These are phyloP conservation scores for Castanospermum australe DNA, from an alignment of 306 rosid genomes.

Conservation along the genomic window DNA sequence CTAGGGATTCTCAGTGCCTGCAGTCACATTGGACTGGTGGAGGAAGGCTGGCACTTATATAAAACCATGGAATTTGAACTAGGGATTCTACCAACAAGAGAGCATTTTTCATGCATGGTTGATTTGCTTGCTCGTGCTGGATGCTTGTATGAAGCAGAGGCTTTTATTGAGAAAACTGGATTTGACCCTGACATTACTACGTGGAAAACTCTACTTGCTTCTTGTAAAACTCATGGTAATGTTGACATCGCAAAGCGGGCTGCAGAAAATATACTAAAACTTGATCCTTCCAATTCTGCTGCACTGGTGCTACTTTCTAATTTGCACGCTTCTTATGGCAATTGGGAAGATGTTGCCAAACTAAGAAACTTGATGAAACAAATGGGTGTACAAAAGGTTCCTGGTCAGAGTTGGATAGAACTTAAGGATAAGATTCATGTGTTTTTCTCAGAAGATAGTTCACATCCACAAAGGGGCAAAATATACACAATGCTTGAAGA, in stretches of 20 bases:
- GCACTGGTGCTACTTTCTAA: slow-evolving; percentile 67
- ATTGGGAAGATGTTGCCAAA: slow-evolving; percentile 65
- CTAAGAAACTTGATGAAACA: slow-evolving; percentile 60
- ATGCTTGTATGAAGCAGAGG: slow-evolving; percentile 61
- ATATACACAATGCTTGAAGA: slow-evolving; percentile 60
- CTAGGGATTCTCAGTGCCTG: slow-evolving; percentile 79
- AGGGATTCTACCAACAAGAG: slow-evolving; percentile 59
- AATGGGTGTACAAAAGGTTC: slow-evolving; percentile 59
- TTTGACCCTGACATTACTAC: slow-evolving; percentile 65
- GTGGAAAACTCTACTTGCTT: slow-evolving; percentile 72
- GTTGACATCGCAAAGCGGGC: slow-evolving; percentile 62
- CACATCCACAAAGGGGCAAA: slow-evolving; percentile 59
- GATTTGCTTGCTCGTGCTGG: slow-evolving; percentile 85
- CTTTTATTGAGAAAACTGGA: slow-evolving; percentile 46
- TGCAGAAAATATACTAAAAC: slow-evolving; percentile 62
- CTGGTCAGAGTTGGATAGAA: slow-evolving; percentile 64
- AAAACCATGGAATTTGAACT: slow-evolving; percentile 59
- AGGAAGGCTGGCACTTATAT: slow-evolving; percentile 62
- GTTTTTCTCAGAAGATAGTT: slow-evolving; percentile 64
- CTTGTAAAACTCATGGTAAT: slow-evolving; percentile 68
- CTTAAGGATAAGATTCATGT: slow-evolving; percentile 60
- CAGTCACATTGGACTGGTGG: slow-evolving; percentile 74
- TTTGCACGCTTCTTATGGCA: slow-evolving; percentile 60
- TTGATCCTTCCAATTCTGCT: slow-evolving; percentile 69
- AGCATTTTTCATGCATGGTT: slow-evolving; percentile 78